Conservation (phyloP, 768 basidiomycete genomes). For the Dendrothele bispora region DNA sequence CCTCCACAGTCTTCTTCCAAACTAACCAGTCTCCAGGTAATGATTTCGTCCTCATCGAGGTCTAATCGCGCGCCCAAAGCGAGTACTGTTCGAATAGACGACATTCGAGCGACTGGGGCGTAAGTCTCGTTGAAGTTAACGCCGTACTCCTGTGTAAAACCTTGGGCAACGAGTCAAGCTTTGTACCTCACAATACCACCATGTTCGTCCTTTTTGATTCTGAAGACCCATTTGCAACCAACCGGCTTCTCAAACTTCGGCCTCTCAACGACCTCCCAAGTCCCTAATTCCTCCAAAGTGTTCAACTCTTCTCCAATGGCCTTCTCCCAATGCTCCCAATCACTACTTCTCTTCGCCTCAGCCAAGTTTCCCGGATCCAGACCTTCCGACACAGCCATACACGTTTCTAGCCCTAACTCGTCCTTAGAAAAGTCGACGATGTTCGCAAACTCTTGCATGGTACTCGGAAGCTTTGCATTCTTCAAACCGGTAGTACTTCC, state of each 20-base stretch:
- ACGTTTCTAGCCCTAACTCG: conserved; percentile 16
- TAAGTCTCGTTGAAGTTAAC: conserved; percentile 22
- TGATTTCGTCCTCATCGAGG: too few relatives aligned
- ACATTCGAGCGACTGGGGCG: conserved; percentile 2
- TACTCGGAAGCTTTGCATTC: neutral
- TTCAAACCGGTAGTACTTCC: neutral
- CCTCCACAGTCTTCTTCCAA: too few relatives aligned
- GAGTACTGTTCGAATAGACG: conserved; percentile 6
- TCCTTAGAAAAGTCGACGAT: conserved; percentile 11
- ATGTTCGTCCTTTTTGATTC: conserved; percentile 24
- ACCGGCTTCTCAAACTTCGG: conserved; percentile 13
- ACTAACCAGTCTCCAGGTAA: too few relatives aligned
- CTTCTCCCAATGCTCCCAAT: conserved; percentile 12
- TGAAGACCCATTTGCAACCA: conserved; percentile 25
- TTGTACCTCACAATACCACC: conserved; percentile 38
- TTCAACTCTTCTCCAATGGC: conserved; percentile 17
- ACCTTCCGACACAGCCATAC: conserved; percentile 16
- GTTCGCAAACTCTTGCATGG: neutral
- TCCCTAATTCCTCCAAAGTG: conserved; percentile 13
- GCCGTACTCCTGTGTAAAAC: conserved; percentile 34
- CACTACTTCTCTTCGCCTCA: conserved; percentile 9
- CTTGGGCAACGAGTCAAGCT: conserved; percentile 40
- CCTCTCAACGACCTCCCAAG: conserved; percentile 18
- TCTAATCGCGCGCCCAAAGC: conserved; percentile 5
- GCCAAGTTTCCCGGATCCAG: conserved; percentile 5